Conservation (phyloP, 345 rosid genomes). For the Hibiscus tridactylites region DNA sequence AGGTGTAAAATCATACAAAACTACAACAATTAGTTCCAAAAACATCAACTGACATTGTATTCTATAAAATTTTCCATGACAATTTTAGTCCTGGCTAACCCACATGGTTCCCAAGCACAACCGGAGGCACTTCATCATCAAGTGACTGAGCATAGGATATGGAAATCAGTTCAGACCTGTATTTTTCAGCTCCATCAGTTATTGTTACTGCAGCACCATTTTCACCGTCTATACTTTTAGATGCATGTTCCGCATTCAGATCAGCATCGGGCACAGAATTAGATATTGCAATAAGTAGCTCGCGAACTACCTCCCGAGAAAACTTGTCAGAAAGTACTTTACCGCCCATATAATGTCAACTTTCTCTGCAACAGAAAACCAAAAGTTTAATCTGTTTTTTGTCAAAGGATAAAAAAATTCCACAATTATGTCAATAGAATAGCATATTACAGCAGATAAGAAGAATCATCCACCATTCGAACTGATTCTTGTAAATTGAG, state of each 20-base stretch:
- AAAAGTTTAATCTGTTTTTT: not conserved
- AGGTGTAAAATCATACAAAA: not conserved
- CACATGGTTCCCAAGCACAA: not conserved
- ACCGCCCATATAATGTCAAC: slow-evolving; percentile 10
- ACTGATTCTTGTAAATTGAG: not conserved
- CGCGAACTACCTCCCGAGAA: not conserved
- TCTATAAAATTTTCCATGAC: not conserved
- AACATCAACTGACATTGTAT: not conserved
- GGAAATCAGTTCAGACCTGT: slow-evolving; percentile 7
- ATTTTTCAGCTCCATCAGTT: slow-evolving; percentile 5
- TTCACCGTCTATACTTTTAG: not conserved
- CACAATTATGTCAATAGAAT: not conserved
- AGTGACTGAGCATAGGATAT: slow-evolving; percentile 1
- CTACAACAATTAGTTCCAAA: not conserved
- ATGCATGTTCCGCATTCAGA: not conserved
- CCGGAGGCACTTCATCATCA: not conserved
- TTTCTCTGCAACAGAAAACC: slow-evolving; percentile 6
- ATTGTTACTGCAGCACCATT: not conserved
- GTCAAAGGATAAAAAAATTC: not conserved
- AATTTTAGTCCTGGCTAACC: not conserved
- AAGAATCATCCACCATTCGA: not conserved
- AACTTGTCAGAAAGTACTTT: not conserved
- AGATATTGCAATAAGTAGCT: slow-evolving; percentile 12
- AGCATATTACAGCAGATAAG: not conserved
- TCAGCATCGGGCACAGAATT: not conserved